These are phyloP conservation scores for Coffea humblotiana DNA, from an alignment of 305 asterid genomes.

Conservation along the genomic window DNA sequence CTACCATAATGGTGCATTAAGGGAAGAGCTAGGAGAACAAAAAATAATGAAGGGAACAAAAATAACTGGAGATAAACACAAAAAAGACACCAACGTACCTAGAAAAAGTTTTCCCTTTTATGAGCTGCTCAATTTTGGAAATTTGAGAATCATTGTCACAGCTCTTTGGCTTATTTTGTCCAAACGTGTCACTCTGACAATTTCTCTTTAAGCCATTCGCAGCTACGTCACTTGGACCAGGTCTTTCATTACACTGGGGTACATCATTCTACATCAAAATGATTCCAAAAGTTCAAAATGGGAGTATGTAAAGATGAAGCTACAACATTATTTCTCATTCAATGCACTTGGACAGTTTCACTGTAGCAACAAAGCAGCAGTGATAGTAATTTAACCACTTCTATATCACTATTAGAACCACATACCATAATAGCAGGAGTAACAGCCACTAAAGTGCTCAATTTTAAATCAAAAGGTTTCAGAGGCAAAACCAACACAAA, in stretches of 20 bases:
- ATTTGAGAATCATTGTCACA: conserved; percentile 40
- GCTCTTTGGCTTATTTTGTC: conserved; percentile 19
- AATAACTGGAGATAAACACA: not conserved
- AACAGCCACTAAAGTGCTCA: not conserved
- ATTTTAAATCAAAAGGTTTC: not conserved
- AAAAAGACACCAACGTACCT: conserved; percentile 40
- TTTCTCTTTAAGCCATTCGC: conserved; percentile 17
- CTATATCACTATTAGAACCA: not conserved
- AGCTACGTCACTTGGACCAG: conserved; percentile 28
- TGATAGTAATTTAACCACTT: not conserved
- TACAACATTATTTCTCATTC: not conserved
- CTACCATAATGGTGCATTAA: not conserved
- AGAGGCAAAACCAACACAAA: not conserved
- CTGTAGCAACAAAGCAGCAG: not conserved
- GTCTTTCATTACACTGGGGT: conserved; percentile 46
- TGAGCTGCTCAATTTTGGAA: conserved; percentile 67
- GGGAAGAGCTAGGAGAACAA: not conserved
- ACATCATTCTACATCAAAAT: conserved; percentile 47
- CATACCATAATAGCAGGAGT: not conserved
- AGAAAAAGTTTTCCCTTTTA: conserved; percentile 62
- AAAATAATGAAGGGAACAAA: not conserved
- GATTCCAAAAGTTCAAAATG: conserved; percentile 12
- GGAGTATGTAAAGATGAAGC: not conserved
- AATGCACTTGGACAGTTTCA: not conserved
- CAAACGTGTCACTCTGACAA: conserved; percentile 15